phyloP scores from a whole-genome alignment of 768 basidiomycete species.

The Trametes elegans region DNA sequence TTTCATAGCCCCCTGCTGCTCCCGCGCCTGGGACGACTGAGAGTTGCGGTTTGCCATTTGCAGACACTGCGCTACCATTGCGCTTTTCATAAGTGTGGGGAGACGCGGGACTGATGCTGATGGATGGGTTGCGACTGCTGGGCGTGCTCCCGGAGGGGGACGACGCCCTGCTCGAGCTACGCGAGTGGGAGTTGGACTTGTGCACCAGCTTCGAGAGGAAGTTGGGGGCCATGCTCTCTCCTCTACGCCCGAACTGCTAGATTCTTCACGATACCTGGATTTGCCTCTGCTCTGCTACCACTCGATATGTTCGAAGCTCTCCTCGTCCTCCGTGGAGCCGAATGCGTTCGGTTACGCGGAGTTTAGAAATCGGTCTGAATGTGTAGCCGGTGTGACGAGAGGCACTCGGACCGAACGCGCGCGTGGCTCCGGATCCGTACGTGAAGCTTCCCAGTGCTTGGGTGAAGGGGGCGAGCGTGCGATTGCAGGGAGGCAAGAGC shows the following conservation, averaged over 20 bases:
- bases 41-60: not conserved
- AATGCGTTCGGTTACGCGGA: not conserved
- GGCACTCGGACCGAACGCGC: slow-evolving; percentile 22
- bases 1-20: slow-evolving; percentile 7
- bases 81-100: slow-evolving; percentile 2
- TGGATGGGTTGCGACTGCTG: slow-evolving; percentile 18
- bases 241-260: not conserved
- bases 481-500: not conserved
- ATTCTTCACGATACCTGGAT: not conserved
- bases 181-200: slow-evolving; percentile 18
- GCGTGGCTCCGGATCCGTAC: slow-evolving; percentile 22
- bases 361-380: not conserved
- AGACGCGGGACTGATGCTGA: slow-evolving; percentile 11
- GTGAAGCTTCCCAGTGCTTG: slow-evolving; percentile 12
- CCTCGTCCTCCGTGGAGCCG: not conserved
- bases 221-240: slow-evolving; percentile 24
- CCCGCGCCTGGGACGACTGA: not conserved
- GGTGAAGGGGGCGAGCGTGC: slow-evolving; percentile 19
- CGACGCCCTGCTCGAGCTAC: slow-evolving; percentile 16
- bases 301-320: not conserved
- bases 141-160: slow-evolving; percentile 17
- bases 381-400: slow-evolving; percentile 12
- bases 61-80: slow-evolving; percentile 1
- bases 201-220: slow-evolving; percentile 32
- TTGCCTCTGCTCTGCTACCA: not conserved